Evolutionary conservation across 441 rosid species (phyloP).

Genomic region (Erysimum cheiri): DNA sequence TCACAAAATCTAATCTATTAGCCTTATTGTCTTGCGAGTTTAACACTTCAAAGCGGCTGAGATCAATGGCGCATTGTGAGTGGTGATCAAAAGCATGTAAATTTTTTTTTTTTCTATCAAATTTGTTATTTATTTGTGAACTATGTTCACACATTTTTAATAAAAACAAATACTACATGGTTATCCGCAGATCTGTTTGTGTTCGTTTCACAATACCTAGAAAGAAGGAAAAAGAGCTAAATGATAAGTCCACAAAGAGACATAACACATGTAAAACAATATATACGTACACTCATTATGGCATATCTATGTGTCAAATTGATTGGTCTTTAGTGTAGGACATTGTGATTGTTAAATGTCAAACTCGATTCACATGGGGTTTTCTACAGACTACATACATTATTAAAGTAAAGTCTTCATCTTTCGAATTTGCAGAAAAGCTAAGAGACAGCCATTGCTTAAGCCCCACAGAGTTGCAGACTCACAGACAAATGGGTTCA

Average conservation of each 20-base stretch:
- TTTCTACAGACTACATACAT: constrained; percentile 18
- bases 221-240: constrained; percentile 26
- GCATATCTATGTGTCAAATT: constrained; percentile 31
- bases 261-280: constrained; percentile 37
- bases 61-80: neutral
- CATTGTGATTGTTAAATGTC: constrained; percentile 44
- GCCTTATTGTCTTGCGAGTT: constrained; percentile 2
- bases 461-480: constrained; percentile 37
- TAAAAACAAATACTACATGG: neutral
- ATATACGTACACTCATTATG: constrained; percentile 33
- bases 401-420: constrained; percentile 37
- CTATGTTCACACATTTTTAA: neutral
- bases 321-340: constrained; percentile 42
- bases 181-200: constrained; percentile 29
- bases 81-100: constrained; percentile 2
- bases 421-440: constrained; percentile 20
- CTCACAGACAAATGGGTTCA: constrained; percentile 32
- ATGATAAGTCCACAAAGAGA: constrained; percentile 39
- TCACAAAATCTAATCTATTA: neutral
- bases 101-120: neutral
- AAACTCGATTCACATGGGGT: constrained; percentile 40
- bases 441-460: constrained; percentile 44
- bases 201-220: constrained; percentile 25
- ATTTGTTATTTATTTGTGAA: neutral
- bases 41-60: neutral